Base-by-base conservation (phyloP, 2,329 filamentous ascomycete species). In the Talaromyces sp. region DNA sequence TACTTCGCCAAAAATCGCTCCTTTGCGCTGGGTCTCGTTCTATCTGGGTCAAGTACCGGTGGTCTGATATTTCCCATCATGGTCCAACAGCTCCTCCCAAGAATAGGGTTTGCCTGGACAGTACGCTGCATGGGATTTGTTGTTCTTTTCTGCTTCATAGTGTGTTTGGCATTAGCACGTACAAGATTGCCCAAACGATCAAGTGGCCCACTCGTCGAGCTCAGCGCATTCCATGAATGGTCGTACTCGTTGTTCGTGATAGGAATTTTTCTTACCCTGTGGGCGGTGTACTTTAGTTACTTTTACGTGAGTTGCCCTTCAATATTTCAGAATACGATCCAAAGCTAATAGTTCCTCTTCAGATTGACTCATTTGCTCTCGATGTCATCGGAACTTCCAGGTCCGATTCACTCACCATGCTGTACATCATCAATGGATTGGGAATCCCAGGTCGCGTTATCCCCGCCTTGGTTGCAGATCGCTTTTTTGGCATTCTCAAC, bases 51-150 rank as follows among this genome's bases (percentile, higher is more conserved):
- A 17, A 76, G 75, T 0, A 77, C 77, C 1, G 78, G 78, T 5
- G 81, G 82, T 0, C 72, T 84, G 13, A 68, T 85, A 1, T 82
- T 80, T 66, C 80, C 82, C 0, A 72, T 78, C 19, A 75, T 84
- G 38, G 75, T 81, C 3, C 75, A 80, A 51, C 72, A 76, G 40
- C 68, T 83, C 6, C 69, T 66, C 10, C 56, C 53, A 5, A 17
- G 38, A 13, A 63, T 67, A 2, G 65, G 65, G 0, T 67, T 58
- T 56, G 34, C 62, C 3, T 64, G 61, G 65, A 64, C 65, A 7
- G 31, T 67, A 34, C 65, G 65, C 6, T 54, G 29, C 3, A 43
- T 67, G 19, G 65, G 65, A 5, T 64, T 67, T 31, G 53, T 67
- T 2, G 59, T 67, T 10, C 47, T 67, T 22, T 58, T 61, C 22